Percentiles rank a stretch among this genome's conserved stretches.
Conservation (phyloP, 2,329 filamentous ascomycete species). For the Purpureocillium takamizusanense region DNA sequence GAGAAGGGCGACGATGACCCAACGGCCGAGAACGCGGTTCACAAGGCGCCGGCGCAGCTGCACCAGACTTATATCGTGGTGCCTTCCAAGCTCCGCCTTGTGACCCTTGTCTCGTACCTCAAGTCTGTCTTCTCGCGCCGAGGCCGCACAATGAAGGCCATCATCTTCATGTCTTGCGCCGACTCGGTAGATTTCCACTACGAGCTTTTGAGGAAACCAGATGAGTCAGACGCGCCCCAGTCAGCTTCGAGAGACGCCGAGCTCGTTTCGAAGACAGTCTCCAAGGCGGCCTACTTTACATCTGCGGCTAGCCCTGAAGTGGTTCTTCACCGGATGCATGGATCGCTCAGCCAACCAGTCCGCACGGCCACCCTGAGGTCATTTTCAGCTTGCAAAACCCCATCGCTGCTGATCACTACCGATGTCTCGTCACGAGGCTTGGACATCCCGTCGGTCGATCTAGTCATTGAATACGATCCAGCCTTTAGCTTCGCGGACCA, state of each 20-base stretch:
- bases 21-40: constrained; percentile 47
- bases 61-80: constrained; percentile 87
- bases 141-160: constrained; percentile 91
- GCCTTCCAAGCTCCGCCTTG: constrained; percentile 81
- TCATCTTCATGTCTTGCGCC: constrained; percentile 93
- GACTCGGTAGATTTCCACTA: constrained; percentile 97
- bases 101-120: constrained; percentile 75
- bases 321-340: constrained; percentile 80
- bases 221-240: constrained; percentile 16
- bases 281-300: constrained; percentile 62
- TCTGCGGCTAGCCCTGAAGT: constrained; percentile 64
- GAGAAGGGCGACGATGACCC: constrained; percentile 39
- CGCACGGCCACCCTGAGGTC: constrained; percentile 78
- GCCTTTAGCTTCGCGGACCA: constrained; percentile 92
- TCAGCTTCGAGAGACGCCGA: constrained; percentile 21
- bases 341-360: constrained; percentile 78
- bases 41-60: constrained; percentile 76
- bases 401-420: constrained; percentile 82
- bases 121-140: constrained; percentile 82
- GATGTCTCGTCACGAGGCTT: constrained; percentile 94
- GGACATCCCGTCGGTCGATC: constrained; percentile 88
- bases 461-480: constrained; percentile 93
- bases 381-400: constrained; percentile 65
- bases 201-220: constrained; percentile 56
- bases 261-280: constrained; percentile 50